Percentiles rank a stretch among this genome's conserved stretches.
These are phyloP conservation scores for Metschnikowia continentalis DNA, from an alignment of 805 yeast genomes.

Conservation along the genomic window DNA sequence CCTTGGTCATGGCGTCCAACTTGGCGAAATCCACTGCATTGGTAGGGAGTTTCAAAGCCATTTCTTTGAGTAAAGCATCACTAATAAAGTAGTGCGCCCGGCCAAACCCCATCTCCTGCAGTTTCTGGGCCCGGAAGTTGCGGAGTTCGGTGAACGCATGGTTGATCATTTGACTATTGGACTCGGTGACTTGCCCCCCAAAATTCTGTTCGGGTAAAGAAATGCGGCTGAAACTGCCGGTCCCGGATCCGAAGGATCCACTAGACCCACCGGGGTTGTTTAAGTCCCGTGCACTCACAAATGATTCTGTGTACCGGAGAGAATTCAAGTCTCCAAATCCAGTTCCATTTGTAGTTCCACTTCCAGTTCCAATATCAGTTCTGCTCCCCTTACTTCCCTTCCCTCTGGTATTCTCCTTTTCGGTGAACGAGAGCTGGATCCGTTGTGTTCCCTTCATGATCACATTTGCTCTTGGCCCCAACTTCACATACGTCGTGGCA, in stretches of 20 bases:
- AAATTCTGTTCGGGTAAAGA: constrained; percentile 19
- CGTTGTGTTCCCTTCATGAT: constrained; percentile 43
- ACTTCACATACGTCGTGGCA: constrained; percentile 67
- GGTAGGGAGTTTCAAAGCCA: constrained; percentile 54
- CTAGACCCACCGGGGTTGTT: not conserved
- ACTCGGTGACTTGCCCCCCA: constrained; percentile 13
- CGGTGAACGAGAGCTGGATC: constrained; percentile 51
- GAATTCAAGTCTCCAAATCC: constrained; percentile 4
- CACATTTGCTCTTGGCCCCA: constrained; percentile 53
- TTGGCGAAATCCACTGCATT: constrained; percentile 43
- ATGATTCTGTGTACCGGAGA: constrained; percentile 23
- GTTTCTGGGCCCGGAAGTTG: constrained; percentile 38
- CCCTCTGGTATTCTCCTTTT: constrained; percentile 6
- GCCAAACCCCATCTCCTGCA: constrained; percentile 36
- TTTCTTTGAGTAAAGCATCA: constrained; percentile 43
- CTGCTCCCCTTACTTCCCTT: not conserved
- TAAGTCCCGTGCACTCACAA: constrained; percentile 23
- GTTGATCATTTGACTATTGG: constrained; percentile 24
- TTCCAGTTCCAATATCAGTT: too few relatives aligned
- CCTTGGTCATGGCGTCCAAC: constrained; percentile 33
- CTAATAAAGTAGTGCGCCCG: constrained; percentile 20
- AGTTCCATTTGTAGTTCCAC: too few relatives aligned
- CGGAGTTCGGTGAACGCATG: constrained; percentile 34
- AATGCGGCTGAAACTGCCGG: constrained; percentile 16
- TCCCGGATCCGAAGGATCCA: too few relatives aligned